Evolutionary conservation across 352 stramenopile genomes (phyloP).

Genomic region (Blastocystis sp.): DNA sequence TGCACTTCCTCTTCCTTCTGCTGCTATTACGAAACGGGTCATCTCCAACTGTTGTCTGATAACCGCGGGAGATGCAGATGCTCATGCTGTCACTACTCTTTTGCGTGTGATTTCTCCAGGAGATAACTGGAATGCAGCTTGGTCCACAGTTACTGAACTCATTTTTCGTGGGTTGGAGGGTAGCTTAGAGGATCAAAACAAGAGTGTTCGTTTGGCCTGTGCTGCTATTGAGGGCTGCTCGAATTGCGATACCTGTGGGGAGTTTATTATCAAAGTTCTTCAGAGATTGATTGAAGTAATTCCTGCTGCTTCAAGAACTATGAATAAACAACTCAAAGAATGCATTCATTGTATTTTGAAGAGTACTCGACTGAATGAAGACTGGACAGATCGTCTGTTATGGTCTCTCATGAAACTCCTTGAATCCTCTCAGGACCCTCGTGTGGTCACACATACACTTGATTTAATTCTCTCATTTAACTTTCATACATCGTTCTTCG

Average conservation of each 20-base stretch:
- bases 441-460: neutral
- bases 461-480: constrained; percentile 1
- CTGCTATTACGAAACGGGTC: neutral
- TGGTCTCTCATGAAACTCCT: neutral
- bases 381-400: no score
- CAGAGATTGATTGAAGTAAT: neutral
- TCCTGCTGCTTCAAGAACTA: neutral
- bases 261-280: neutral
- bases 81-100: neutral
- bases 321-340: neutral
- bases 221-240: neutral
- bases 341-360: neutral
- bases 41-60: neutral
- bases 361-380: no score
- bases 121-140: neutral
- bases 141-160: neutral
- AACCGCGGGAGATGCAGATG: neutral
- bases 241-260: neutral
- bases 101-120: neutral
- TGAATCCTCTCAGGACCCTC: neutral
- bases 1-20: neutral
- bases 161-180: constrained; percentile 20
- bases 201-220: neutral
- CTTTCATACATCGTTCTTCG: neutral
- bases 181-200: neutral